Evolutionary conservation across 768 basidiomycete species (phyloP).

Genomic region (Hericium coralloides): DNA sequence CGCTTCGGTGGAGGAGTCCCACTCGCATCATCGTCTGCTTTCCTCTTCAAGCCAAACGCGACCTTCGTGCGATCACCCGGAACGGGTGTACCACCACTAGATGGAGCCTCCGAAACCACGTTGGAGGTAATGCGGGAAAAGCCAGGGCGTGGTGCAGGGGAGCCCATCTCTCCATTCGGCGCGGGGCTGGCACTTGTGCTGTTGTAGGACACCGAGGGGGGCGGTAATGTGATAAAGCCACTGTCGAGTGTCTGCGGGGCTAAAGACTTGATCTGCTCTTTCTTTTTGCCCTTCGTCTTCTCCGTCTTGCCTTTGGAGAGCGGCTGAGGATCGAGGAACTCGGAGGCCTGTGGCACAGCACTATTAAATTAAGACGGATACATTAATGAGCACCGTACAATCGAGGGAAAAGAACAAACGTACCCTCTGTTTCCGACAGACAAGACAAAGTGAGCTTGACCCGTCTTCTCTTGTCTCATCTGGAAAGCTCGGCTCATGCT

Average conservation of each 20-base stretch:
- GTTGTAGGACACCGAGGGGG: conserved; percentile 37
- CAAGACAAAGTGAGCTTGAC: conserved; percentile 93
- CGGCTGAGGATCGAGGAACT: conserved; percentile 75
- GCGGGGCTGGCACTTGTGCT: conserved; percentile 32
- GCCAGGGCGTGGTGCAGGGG: conserved; percentile 62
- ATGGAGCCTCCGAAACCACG: conserved; percentile 36
- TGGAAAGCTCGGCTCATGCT: conserved; percentile 96
- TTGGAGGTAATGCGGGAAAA: conserved; percentile 70
- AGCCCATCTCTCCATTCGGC: conserved; percentile 34
- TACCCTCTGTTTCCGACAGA: conserved; percentile 91
- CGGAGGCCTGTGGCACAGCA: conserved; percentile 78
- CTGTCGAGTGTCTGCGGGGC: conserved; percentile 35
- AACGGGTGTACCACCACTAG: conserved; percentile 42
- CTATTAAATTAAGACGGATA: conserved; percentile 29
- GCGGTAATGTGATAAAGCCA: conserved; percentile 70
- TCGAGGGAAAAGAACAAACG: conserved; percentile 18
- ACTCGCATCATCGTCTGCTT: conserved; percentile 61
- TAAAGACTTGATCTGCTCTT: conserved; percentile 47
- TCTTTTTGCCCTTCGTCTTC: conserved; percentile 73
- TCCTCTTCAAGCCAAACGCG: conserved; percentile 69
- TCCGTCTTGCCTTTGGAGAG: conserved; percentile 79
- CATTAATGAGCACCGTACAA: background rate
- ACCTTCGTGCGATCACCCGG: conserved; percentile 64
- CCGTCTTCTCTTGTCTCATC: conserved; percentile 85
- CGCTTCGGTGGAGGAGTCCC: conserved; percentile 62